Evolutionary conservation across 768 basidiomycete species (phyloP), one percentile per base, ranked within the genome.

Genomic region (Cantharellus cinnabarinus): DNA sequence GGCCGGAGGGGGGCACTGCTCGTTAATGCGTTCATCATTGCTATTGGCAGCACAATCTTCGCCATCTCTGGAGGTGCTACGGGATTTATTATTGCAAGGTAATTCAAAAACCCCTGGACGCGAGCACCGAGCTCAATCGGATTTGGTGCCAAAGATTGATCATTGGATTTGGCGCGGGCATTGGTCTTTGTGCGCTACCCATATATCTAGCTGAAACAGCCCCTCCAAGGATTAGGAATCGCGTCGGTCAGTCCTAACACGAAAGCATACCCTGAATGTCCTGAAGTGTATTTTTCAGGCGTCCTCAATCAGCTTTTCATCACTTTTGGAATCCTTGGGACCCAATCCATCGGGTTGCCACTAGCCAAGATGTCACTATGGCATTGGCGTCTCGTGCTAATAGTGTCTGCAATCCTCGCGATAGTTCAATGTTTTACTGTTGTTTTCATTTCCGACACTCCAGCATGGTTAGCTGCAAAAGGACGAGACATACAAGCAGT

Each of bases 271-370:
- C 56, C 42, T 14, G 35, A 14, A 39, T 10, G 42, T 40, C 5
- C 48, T 41, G 15, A 3, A 38, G 3, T 4, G 15, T 38, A 1
- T 14, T 2, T 7, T 51, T 14, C 56, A 29, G 66, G 67, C 15
- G 64, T 67, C 42, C 39, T 68, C 5, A 67, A 65, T 20, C 67
- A 68, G 54, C 58, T 68, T 39, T 58, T 62, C 3, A 65, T 72
- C 58, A 67, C 71, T 38, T 69, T 88, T 58, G 87, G 88, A 35
- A 85, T 95, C 63, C 82, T 94, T 75, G 67, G 79, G n/a, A 86
- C 90, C 0, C 93, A 97, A 66, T 69, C 74, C 3, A 72, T 88
- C 62, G 89, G 89, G 2, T 73, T 90, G 42, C 52, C 58, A 15
- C 35, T 58, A n/a, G 58, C 58, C 7, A 54, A 37, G 56, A 29